A percentile compares a stretch with the other conserved stretches of the same genome.
phyloP scores from a whole-genome alignment of 805 yeast genomes.

The Wickerhamiella cacticola region DNA sequence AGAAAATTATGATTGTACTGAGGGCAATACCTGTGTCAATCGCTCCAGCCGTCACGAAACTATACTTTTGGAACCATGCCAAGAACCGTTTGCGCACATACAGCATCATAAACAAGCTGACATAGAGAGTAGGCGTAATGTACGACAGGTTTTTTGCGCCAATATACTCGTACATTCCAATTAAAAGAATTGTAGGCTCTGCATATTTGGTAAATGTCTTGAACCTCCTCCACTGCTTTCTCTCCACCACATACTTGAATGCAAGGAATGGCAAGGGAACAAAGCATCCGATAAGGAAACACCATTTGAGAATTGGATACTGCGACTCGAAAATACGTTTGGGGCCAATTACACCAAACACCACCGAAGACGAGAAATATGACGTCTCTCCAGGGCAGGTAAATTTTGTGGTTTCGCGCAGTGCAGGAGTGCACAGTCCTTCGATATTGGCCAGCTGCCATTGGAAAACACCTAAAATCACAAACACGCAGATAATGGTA shows the following conservation, averaged over 20 bases:
- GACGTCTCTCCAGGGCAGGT: slow-evolving; percentile 32
- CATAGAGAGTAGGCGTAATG: slow-evolving; percentile 16
- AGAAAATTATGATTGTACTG: slow-evolving; percentile 44
- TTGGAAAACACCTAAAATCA: slow-evolving; percentile 32
- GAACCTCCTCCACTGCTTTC: slow-evolving; percentile 19
- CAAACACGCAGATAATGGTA: slow-evolving; percentile 33
- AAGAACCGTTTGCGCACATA: slow-evolving; percentile 36
- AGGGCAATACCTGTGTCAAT: slow-evolving; percentile 50
- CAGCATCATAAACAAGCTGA: slow-evolving; percentile 13
- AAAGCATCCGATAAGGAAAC: slow-evolving; percentile 45
- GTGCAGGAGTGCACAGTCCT: slow-evolving; percentile 36
- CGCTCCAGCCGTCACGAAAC: slow-evolving; percentile 43
- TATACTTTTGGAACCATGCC: slow-evolving; percentile 43
- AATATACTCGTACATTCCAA: slow-evolving; percentile 11
- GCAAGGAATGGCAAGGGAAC: slow-evolving; percentile 21
- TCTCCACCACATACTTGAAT: slow-evolving; percentile 14
- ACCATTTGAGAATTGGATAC: slow-evolving; percentile 52
- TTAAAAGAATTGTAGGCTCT: slow-evolving; percentile 34
- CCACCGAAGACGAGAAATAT: slow-evolving; percentile 40
- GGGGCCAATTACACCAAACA: slow-evolving; percentile 56
- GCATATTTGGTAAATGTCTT: slow-evolving; percentile 29
- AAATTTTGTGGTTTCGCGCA: slow-evolving; percentile 31
- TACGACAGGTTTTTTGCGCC: slow-evolving; percentile 22
- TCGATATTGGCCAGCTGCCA: slow-evolving; percentile 35
- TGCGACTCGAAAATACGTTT: slow-evolving; percentile 37